Conservation (phyloP, 306 rosid genomes). For the Malus sieversii region DNA sequence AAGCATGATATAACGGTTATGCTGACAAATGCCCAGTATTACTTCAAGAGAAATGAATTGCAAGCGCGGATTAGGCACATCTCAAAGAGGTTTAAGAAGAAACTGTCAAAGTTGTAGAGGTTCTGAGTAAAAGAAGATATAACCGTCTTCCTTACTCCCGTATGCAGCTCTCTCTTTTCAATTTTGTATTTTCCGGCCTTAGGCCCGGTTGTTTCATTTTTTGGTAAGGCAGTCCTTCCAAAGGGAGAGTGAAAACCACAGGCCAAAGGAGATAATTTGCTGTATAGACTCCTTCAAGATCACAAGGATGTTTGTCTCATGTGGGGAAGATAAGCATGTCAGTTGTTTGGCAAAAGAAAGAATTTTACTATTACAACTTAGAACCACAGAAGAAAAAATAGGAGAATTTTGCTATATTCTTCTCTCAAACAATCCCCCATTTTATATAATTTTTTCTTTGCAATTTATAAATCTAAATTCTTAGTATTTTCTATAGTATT, state of each 20-base stretch:
- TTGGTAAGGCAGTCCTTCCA: not conserved
- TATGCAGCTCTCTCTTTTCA: not conserved
- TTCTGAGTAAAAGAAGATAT: not conserved
- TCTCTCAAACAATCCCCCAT: not conserved
- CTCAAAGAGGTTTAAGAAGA: constrained; percentile 44
- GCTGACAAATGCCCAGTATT: constrained; percentile 43
- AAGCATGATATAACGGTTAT: constrained; percentile 61
- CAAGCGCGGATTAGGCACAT: constrained; percentile 30
- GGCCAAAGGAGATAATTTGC: not conserved
- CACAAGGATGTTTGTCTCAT: no score
- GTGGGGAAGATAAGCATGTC: not conserved
- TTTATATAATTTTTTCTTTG: no score
- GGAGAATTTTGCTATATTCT: not conserved
- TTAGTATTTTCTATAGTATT: not conserved
- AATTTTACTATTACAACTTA: not conserved
- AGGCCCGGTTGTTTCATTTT: not conserved
- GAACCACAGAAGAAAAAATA: not conserved
- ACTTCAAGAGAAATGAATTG: constrained; percentile 27
- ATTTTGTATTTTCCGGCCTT: not conserved
- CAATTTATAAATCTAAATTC: not conserved
- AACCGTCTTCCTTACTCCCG: not conserved
- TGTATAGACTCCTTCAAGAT: not conserved
- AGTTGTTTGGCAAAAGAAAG: not conserved
- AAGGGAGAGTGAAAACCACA: not conserved
- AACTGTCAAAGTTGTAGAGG: constrained; percentile 48